Evolutionary conservation across 2,329 filamentous ascomycete species (phyloP).

Genomic region (Pseudonectria foliicola): DNA sequence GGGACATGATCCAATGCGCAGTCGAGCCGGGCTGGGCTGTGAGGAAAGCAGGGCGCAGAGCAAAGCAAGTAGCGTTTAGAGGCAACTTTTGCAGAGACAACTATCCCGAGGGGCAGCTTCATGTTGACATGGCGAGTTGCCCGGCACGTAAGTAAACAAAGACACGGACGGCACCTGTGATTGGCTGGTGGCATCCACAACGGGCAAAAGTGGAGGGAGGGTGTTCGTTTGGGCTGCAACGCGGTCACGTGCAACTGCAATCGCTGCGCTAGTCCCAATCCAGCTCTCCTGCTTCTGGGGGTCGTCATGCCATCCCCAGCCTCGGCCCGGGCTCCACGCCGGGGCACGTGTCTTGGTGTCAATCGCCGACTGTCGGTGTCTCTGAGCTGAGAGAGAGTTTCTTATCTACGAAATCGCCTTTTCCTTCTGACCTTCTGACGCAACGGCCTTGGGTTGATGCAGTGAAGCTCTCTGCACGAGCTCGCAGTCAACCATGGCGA

Average conservation of each 20-base stretch:
- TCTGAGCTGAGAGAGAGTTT: conserved; percentile 24
- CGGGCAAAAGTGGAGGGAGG: too few relatives aligned
- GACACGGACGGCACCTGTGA: conserved; percentile 9
- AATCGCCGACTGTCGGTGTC: conserved; percentile 18
- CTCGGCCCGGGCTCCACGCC: conserved; percentile 26
- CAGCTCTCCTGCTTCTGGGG: background rate
- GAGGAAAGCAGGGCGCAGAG: too few relatives aligned
- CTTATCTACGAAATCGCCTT: conserved; percentile 12
- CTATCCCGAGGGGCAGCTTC: too few relatives aligned
- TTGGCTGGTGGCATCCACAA: conserved; percentile 15
- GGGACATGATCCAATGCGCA: conserved; percentile 56
- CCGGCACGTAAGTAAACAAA: conserved; percentile 39
- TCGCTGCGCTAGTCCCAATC: too few relatives aligned
- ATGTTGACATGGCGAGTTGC: conserved; percentile 23
- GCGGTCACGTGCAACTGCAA: too few relatives aligned
- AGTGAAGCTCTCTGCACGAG: conserved; percentile 15
- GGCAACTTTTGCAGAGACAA: too few relatives aligned
- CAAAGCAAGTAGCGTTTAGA: background rate
- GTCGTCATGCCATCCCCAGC: conserved; percentile 14
- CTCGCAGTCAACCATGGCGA: conserved; percentile 52
- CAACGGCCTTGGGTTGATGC: conserved; percentile 14
- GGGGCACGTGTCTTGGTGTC: conserved; percentile 19
- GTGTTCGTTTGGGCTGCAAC: too few relatives aligned
- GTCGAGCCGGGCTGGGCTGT: too few relatives aligned
- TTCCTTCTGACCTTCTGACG: conserved; percentile 6